Base-by-base conservation (phyloP, 1,284 basidiomycete genomes). In the Serendipita sp. region DNA sequence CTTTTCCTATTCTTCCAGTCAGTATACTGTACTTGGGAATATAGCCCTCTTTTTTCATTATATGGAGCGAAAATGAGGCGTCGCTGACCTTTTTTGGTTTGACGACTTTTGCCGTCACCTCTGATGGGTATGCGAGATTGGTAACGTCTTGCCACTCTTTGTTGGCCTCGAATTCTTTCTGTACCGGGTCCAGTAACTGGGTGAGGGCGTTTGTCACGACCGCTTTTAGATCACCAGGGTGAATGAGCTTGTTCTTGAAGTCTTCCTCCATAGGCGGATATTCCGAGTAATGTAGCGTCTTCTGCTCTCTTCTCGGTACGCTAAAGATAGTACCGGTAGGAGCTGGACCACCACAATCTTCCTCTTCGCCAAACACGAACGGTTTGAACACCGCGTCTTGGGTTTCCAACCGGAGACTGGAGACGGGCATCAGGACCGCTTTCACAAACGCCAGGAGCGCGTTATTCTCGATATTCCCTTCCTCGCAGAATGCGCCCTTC, bases 401-500 rank as follows among this genome's bases (percentile, higher is more conserved):
- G 32, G 71, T 79, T 66, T 89, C 87, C 34, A 86, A 71, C 29
- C 87, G 81, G 47, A 95, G 74, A 69, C 88, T 76, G 70, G 84
- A 86, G 68, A 97, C 87, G 35, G 95, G 95, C 70, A 98, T 88
- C 63, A 98, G 74, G 34, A 98, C 96, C 12, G 91, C 84, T 67
- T 87, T 77, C 64, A 89, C 82, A 77, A 99, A 99, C 1, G 92
- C 81, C 3, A 99, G 81, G 0, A 99, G 79, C 42, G 95, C 95
- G 73, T 99, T 99, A 35, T 88, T 91, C 60, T 85, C 81, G 41
- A 87, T 77, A 69, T 90, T 93, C n/a, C 94, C 94, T 67, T 94
- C 92, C 67, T 93, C 91, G 72, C 95, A 99, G 70, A 96, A 90
- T 0, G 96, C 95, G 45, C 79, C 79, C 73, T 91, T 93, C 74